Evolutionary conservation across 2,329 filamentous ascomycete genomes (phyloP).

Genomic region (Lecanosticta acicola): DNA sequence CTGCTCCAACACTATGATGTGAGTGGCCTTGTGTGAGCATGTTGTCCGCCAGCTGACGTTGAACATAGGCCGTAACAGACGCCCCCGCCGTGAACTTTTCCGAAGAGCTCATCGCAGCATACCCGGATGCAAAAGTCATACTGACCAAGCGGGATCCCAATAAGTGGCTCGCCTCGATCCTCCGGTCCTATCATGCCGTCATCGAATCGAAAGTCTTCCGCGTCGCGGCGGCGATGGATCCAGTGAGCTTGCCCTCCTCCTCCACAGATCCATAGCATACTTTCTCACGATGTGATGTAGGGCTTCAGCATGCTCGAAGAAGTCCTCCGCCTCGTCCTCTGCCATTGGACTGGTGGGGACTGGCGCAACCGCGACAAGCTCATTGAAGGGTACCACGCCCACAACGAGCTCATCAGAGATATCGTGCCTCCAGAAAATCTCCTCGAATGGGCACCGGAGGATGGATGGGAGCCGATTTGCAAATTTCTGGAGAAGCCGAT

Average conservation of each 20-base stretch:
- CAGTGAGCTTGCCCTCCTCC: neutral
- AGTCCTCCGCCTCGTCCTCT: neutral
- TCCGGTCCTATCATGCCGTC: neutral
- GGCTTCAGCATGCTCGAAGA: neutral
- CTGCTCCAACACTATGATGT: constrained; percentile 8
- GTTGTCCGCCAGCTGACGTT: neutral
- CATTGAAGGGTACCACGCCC: neutral
- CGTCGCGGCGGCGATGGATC: neutral
- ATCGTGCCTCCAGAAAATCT: too few relatives aligned
- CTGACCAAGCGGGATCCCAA: neutral
- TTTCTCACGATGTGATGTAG: neutral
- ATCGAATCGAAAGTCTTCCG: neutral
- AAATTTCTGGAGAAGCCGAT: constrained; percentile 11
- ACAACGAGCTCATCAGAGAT: neutral
- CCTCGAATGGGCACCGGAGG: constrained; percentile 7
- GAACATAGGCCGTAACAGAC: constrained; percentile 1
- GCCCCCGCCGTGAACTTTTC: constrained; percentile 13
- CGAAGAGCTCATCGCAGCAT: constrained; percentile 31
- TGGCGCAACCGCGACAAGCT: neutral
- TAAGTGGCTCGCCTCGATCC: neutral
- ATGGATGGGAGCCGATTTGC: constrained; percentile 15
- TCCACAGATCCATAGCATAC: too few relatives aligned
- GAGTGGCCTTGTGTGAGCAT: too few relatives aligned
- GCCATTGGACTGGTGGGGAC: too few relatives aligned
- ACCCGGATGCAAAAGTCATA: neutral